phyloP scores from a whole-genome alignment of 306 rosid genomes.

The Glycine latifolia region DNA sequence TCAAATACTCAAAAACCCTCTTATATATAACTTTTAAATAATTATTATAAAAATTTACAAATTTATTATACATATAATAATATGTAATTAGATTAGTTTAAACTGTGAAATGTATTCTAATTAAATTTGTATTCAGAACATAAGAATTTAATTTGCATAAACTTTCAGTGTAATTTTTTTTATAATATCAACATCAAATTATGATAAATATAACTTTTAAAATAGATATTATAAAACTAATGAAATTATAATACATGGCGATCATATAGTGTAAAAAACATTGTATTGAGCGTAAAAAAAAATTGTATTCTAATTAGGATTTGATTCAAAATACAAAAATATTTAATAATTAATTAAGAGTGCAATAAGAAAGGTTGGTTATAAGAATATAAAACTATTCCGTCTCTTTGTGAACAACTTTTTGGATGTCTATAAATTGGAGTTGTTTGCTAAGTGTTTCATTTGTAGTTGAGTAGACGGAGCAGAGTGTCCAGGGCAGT shows the following conservation, averaged over 20 bases:
- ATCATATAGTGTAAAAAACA: no score
- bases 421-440: constrained; percentile 58
- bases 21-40: not conserved
- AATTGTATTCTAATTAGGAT: no score
- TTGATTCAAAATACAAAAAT: not conserved
- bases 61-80: no score
- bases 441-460: not conserved
- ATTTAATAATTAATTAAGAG: not conserved
- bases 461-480: not conserved
- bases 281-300: no score
- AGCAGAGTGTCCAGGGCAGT: not conserved
- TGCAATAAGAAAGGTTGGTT: not conserved
- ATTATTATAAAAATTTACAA: not conserved
- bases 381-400: constrained; percentile 1
- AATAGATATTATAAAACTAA: no score
- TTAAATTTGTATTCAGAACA: no score
- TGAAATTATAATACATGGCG: no score
- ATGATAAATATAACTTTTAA: no score
- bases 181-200: no score
- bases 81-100: no score
- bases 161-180: not conserved
- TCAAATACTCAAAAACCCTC: not conserved
- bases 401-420: not conserved
- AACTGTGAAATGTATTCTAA: no score
- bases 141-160: no score